Base-by-base conservation (phyloP, 257 asterid genomes). In the Solanum lignicaule region DNA sequence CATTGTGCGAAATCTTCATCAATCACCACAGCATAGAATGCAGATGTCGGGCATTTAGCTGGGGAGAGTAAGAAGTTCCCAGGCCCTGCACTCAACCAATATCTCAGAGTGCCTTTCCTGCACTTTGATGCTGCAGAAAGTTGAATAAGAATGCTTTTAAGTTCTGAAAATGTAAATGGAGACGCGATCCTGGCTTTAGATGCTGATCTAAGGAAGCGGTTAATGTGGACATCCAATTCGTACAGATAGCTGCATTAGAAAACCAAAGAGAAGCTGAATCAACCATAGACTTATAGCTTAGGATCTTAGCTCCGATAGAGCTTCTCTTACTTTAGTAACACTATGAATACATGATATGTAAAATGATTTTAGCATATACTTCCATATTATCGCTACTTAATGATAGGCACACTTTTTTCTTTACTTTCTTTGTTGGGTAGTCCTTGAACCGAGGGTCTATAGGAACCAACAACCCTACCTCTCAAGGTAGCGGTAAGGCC, bases 11-110 rank as follows among this genome's bases (percentile, higher is more conserved):
- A 88, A 83, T 91, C 68, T 10, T 93, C 95, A 10, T 95, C 93
- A 32, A 94, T 93, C 89, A 94, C 98, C 9, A 95, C 95, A 11
- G 98, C 97, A 7, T 95, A 96, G 93, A 96, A 96, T 46, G 99
- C 99, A 5, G 98, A 86, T 13, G 91, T 89, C 0, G 93, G 90
- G 92, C 98, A 93, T 12, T 93, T 93, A 10, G 92, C 86, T 7
- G 98, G 96, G 20, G 98, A 92, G 84, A 96, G 95, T n/a, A 91
- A 75, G 94, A 95, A 94, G 92, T 96, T 93, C 5, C 98, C 98
- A 0, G 98, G 98, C 20, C 99, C 99, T 3, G 96, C 95, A 82
- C 97, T 95, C 55, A 96, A 68, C 98, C 98, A 95, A 91, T 91
- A 95, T 87, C 98, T 87, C 31, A 96, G 92, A 38, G 98, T 92